A percentile compares a stretch with the other conserved stretches of the same genome.
Evolutionary conservation across 495 filamentous ascomycete species (phyloP).

Genomic region (Aspergillus bridgeri): DNA sequence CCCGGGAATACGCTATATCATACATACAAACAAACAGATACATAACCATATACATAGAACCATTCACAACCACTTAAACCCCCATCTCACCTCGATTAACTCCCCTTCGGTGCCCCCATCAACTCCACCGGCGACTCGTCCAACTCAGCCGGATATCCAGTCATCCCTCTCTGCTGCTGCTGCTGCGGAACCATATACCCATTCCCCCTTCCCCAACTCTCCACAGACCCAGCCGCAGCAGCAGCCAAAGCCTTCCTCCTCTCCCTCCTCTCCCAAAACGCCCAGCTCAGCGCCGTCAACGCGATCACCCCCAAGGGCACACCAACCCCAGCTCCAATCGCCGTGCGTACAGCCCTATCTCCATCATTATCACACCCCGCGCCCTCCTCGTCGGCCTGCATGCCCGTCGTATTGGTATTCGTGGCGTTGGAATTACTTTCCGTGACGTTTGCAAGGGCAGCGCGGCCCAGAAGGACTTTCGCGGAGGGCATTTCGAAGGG

Average conservation of each 20-base stretch:
- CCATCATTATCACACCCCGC: conserved; percentile 5
- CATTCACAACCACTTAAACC: no score
- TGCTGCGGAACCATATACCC: no score
- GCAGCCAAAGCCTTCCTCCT: background rate
- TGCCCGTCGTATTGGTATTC: conserved; percentile 8
- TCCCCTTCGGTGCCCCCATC: background rate
- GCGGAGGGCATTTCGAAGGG: conserved; percentile 21
- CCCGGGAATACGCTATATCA: no score
- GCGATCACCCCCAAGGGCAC: conserved; percentile 29
- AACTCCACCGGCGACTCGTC: background rate
- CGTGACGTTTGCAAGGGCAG: conserved; percentile 21
- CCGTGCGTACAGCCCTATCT: background rate
- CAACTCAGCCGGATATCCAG: background rate
- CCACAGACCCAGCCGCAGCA: background rate
- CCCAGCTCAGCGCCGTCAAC: conserved; percentile 28
- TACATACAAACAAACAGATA: no score
- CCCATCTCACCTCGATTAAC: background rate
- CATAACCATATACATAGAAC: no score
- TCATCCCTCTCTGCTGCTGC: no score
- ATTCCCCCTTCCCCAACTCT: background rate
- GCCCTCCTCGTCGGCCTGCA: conserved; percentile 28
- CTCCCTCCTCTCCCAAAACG: conserved; percentile 19
- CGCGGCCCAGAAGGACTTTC: conserved; percentile 17
- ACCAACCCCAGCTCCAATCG: conserved; percentile 29
- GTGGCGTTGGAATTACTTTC: conserved; percentile 7